Base-by-base conservation (phyloP, 495 filamentous ascomycete species). In the Durotheca rogersii region DNA sequence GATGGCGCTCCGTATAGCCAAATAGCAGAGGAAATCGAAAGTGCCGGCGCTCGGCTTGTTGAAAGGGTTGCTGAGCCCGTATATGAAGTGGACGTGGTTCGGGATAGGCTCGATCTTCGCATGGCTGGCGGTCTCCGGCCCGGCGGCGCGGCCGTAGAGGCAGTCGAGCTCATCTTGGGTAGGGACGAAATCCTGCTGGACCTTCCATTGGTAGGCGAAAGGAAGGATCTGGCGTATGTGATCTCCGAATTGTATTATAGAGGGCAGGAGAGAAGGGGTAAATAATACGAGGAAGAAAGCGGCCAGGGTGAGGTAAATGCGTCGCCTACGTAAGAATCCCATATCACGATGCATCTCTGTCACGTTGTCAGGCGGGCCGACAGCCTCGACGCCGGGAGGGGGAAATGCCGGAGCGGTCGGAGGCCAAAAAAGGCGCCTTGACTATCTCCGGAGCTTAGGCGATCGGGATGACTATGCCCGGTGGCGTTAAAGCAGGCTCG, bases 11-110 rank as follows among this genome's bases (percentile, higher is more conserved):
- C 69, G 68, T 31, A 77, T 40, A 16, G 74, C 66, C 11, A 77
- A 62, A 62, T 75, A 77, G 53, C 54, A 65, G 35, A 75, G 60
- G 49, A 77, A 75, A 46, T 69, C 64, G 52, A 77, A 69, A 21
- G 61, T 66, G 25, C 67, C 68, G 19, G 56, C 68, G 29, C 59
- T 64, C 0, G 66, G 64, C 41, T 66, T 60, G 3, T 57, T 44
- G 23, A 62, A 65, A 10, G 70, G 70, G 47, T 71, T 71, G 36
- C 66, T 67, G 32, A 71, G 67, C 6, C 71, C 65, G 57, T 63
- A 77, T 25, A 73, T 71, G 53, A 75, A 69, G 54, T 77, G 72
- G 19, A 75, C 72, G 23, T 72, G 58, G 43, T 75, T 76, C 5
- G 74, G 74, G 15, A 77, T 75, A 4, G 71, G 66, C 12, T 69